These are phyloP conservation scores for Sporobolomyces pararoseus DNA, from an alignment of 768 basidiomycete genomes.

Conservation along the genomic window DNA sequence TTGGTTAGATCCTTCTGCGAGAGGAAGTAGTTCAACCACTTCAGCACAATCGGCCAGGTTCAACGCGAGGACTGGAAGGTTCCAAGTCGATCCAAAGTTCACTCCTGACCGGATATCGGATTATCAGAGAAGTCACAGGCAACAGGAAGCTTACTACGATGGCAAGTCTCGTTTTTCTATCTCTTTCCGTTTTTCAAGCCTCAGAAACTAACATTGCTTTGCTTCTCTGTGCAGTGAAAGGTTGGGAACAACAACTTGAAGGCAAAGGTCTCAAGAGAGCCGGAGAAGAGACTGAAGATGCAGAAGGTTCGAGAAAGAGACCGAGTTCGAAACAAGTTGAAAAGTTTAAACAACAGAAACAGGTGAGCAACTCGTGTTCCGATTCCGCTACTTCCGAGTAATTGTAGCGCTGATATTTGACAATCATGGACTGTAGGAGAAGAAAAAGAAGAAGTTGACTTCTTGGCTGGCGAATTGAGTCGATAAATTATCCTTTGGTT, in stretches of 20 bases:
- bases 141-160: slow-evolving; percentile 39
- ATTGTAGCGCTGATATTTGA: not conserved
- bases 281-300: not conserved
- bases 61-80: slow-evolving; percentile 34
- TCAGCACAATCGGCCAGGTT: slow-evolving; percentile 26
- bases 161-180: not conserved
- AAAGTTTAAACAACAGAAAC: slow-evolving; percentile 2
- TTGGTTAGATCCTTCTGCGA: slow-evolving; percentile 28
- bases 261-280: slow-evolving; percentile 6
- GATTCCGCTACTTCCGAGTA: not conserved
- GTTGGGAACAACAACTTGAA: slow-evolving; percentile 12
- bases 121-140: slow-evolving; percentile 19
- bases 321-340: slow-evolving; percentile 8
- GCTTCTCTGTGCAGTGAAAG: slow-evolving; percentile 6
- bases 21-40: not conserved
- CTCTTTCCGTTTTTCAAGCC: not conserved
- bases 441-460: slow-evolving; percentile 13
- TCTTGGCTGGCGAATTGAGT: not conserved
- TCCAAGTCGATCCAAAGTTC: slow-evolving; percentile 28
- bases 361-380: not conserved
- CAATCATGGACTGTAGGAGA: not conserved
- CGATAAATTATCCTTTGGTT: not conserved
- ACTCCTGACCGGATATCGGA: slow-evolving; percentile 38
- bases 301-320: not conserved
- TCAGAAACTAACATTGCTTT: too few species aligned